phyloP scores from a whole-genome alignment of 805 yeast genomes.

The Nakazawaea ishiwadae region DNA sequence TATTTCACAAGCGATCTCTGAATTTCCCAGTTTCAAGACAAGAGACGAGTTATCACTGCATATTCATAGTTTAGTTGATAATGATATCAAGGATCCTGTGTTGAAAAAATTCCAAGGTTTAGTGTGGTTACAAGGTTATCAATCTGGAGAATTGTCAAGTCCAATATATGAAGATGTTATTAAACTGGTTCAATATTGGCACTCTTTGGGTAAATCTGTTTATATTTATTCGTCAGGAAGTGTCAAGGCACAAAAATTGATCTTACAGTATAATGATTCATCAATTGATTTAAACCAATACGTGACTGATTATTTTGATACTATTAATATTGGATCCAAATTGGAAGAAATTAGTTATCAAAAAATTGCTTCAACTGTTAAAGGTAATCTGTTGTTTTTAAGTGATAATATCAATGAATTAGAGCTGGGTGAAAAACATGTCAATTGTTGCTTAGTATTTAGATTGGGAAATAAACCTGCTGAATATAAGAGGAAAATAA shows the following conservation, averaged over 20 bases:
- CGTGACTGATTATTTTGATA: conserved; percentile 74
- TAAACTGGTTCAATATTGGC: conserved; percentile 43
- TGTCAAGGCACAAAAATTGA: conserved; percentile 76
- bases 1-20: conserved; percentile 29
- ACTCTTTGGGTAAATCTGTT: conserved; percentile 27
- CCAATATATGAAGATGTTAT: conserved; percentile 77
- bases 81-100: conserved; percentile 73
- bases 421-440: conserved; percentile 61
- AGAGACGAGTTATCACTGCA: conserved; percentile 35
- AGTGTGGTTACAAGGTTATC: conserved; percentile 80
- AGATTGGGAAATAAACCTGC: conserved; percentile 71
- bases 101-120: conserved; percentile 79
- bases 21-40: conserved; percentile 39
- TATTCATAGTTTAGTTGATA: conserved; percentile 50
- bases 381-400: conserved; percentile 49
- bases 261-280: conserved; percentile 60
- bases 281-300: conserved; percentile 46
- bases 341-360: conserved; percentile 50
- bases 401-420: conserved; percentile 82
- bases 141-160: conserved; percentile 67
- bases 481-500: conserved; percentile 28
- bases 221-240: conserved; percentile 90
- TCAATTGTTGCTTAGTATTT: conserved; percentile 51
- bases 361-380: conserved; percentile 44
- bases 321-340: conserved; percentile 78